Percentiles rank a stretch among this genome's conserved stretches.
Evolutionary conservation across 1,284 basidiomycete species (phyloP).

Genomic region (Albatrellus sp.): DNA sequence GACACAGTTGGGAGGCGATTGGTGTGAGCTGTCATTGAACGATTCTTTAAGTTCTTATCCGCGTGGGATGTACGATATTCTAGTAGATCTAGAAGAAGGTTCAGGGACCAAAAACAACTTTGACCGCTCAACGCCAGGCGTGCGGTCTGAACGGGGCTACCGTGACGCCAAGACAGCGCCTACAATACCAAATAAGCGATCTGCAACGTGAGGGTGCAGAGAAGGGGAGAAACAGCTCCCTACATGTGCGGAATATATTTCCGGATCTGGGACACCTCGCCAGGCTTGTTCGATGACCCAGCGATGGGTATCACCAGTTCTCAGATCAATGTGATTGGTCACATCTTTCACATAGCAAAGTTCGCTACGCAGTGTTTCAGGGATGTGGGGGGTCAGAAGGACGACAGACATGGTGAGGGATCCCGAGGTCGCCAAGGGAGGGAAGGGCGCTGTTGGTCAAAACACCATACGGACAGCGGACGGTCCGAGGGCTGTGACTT

Average conservation of each 20-base stretch:
- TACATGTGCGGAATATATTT: background rate
- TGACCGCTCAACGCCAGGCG: no score
- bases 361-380: constrained; percentile 1
- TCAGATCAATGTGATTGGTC: background rate
- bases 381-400: background rate
- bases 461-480: constrained; percentile 3
- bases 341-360: background rate
- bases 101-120: no score
- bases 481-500: constrained; percentile 3
- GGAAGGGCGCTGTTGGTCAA: background rate
- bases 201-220: background rate
- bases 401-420: background rate
- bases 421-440: background rate
- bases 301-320: background rate
- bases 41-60: no score
- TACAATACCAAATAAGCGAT: constrained; percentile 1
- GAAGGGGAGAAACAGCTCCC: background rate
- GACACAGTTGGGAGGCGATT: no score
- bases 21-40: no score
- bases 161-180: background rate
- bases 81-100: background rate
- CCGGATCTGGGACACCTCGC: background rate
- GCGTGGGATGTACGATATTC: no score
- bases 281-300: background rate
- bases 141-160: no score